Evolutionary conservation across 1,139 yeast genomes (phyloP), one percentile per base, ranked within the genome.

Genomic region (Nakaseomyces kungkrabaensis): DNA sequence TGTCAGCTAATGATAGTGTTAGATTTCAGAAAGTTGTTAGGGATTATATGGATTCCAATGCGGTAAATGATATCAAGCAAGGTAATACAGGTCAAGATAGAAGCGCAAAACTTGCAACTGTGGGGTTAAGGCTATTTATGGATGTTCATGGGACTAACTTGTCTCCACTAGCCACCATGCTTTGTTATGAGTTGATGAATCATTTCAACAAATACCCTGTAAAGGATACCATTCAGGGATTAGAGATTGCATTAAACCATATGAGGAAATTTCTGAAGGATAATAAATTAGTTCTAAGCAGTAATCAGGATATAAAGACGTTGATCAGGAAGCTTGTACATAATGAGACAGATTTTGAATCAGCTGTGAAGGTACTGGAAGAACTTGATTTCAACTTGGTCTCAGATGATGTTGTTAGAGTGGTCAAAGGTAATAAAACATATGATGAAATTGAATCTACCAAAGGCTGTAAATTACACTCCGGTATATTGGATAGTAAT

Each of bases 401-500:
- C 24, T 58, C 66, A 7, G 59, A 61, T 46, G 67, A 62, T 42
- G 55, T 56, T 25, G 65, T 64, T 1, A 59, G 67, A 46, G 59
- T 63, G 7, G 58, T 59, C 9, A 55, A 60, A 44, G 66, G 68
- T 9, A 54, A 53, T 8, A 58, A 54, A 26, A 55, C 57, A 3
- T 34, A 46, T 24, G 68, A 64, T 50, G 60, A 60, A 29, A 46
- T 64, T 6, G 64, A 62, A 8, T 48, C 59, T 4, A 57, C 66
- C 17, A 58, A 60, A 45, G 68, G 68, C 10, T 62, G 65, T 65
- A 62, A 57, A 47, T 58, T 54, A 26, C 53, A 56, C 8, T 52
- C 55, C 24, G 68, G 68, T 10, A 49, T 63, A 3, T 36, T 59
- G 37, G 59, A 58, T 38, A 52, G 56, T 17, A 62, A 61, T 48